Base-by-base conservation (phyloP, 192 early-diverging fungal species). In the Coemansia sp. region DNA sequence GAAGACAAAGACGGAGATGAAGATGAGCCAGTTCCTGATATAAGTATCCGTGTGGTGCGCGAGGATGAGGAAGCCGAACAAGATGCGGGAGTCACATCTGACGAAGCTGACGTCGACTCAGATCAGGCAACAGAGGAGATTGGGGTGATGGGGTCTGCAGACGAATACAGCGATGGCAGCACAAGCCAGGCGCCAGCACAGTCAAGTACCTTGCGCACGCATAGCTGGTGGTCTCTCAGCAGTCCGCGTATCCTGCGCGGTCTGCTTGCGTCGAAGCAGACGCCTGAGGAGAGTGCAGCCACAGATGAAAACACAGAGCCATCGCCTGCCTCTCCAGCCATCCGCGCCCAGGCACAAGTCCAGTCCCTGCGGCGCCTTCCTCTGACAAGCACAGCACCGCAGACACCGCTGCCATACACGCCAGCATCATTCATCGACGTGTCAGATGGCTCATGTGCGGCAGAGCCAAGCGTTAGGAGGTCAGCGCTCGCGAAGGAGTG, bases 401-500 rank as follows among this genome's bases (percentile, higher is more conserved):
- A 34, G 13, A 22, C 10, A 2, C 27, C 62, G 33, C 61, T 52
- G 57, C 60, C 61, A 6, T 72, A 61, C 47, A 65, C 67, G 15
- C 75, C 75, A 3, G 33, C 56, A 2, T 72, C 75, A 20, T 78
- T 78, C 63, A 57, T 72, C 37, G 70, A 78, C 31, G 50, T 78
- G 31, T 61, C 70, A 30, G 59, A 53, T 40, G 38, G 38, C 38
- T 40, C 38, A 40, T 40, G 15, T 14, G 38, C 38, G 6, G 40
- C 58, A 20, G 61, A 22, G 6, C 17, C 47, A n/a, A 48, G 41
- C n/a, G 68, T 57, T 17, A 72, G 64, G 31, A 34, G 67, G 27
- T 25, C 44, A 22, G 44, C 31, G 14, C 61, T 62, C 31, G 41
- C 37, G 34, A 23, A 23, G 2, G 60, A 57, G 41, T 61, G 30